These are phyloP conservation scores for Rhizopogon roseolus DNA, from an alignment of 768 basidiomycete species.

Conservation along the genomic window DNA sequence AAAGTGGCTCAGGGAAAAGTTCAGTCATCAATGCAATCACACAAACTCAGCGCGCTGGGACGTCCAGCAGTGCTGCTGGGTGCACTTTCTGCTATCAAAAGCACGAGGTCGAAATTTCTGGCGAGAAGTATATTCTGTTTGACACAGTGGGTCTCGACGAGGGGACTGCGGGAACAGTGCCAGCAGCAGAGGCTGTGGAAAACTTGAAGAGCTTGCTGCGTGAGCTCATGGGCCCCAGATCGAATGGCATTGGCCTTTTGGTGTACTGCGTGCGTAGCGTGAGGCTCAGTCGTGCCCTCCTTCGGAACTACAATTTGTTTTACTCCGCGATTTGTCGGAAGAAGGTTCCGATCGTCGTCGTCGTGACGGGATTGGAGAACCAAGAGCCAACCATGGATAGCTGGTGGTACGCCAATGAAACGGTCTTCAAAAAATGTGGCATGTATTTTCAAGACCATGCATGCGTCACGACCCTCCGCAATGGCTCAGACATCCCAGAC, in stretches of 20 bases:
- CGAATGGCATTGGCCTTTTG: constrained; percentile 22
- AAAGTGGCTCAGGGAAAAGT: constrained; percentile 22
- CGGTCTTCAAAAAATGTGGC: constrained; percentile 13
- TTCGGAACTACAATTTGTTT: constrained; percentile 35
- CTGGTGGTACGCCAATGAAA: constrained; percentile 30
- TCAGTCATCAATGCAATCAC: constrained; percentile 28
- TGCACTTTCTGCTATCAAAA: constrained; percentile 28
- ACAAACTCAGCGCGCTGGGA: constrained; percentile 18
- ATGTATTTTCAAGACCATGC: constrained; percentile 32
- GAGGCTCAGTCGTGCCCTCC: constrained; percentile 20
- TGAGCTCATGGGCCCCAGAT: constrained; percentile 14
- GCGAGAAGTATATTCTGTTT: constrained; percentile 22
- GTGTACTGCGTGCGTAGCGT: constrained; percentile 21
- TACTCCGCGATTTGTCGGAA: constrained; percentile 29
- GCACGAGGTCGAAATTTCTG: constrained; percentile 23
- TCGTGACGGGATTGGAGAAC: constrained; percentile 35
- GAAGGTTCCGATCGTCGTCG: constrained; percentile 31
- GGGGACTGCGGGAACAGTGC: constrained; percentile 22
- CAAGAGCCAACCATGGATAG: constrained; percentile 22
- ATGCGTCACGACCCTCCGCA: constrained; percentile 20
- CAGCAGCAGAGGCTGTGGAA: constrained; percentile 24
- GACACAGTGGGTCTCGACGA: constrained; percentile 39
- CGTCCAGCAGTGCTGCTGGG: constrained; percentile 28
- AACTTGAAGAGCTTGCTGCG: constrained; percentile 19
- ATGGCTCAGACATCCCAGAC: neutral